Evolutionary conservation across 2,329 filamentous ascomycete species (phyloP).

Genomic region (Colletotrichum godetiae): DNA sequence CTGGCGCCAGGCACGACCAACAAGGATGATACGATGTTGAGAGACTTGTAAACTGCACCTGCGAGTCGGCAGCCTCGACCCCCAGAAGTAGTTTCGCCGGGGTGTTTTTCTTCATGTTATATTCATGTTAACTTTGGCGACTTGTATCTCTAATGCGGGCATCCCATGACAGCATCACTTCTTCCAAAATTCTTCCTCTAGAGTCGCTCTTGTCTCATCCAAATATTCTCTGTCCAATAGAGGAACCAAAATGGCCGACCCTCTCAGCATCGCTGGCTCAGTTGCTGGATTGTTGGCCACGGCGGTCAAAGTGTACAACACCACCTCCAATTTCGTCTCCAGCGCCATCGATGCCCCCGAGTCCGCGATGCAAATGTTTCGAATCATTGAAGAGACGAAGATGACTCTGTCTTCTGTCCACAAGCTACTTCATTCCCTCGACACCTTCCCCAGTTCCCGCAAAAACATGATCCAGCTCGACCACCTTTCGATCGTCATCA

Average conservation of each 20-base stretch:
- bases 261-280: background rate
- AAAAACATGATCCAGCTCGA: background rate
- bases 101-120: background rate
- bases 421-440: rapidly evolving
- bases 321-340: background rate
- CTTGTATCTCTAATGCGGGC: no score
- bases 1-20: background rate
- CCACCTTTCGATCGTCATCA: background rate
- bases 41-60: background rate
- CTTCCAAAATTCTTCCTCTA: background rate
- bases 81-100: background rate
- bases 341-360: background rate
- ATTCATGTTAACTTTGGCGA: background rate
- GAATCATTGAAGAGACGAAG: background rate
- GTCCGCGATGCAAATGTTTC: background rate
- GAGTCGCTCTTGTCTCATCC: background rate
- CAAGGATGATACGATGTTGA: background rate
- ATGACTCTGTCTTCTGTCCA: background rate
- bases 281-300: background rate
- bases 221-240: background rate
- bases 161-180: background rate
- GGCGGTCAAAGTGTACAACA: background rate
- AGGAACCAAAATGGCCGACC: background rate
- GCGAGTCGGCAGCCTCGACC: background rate
- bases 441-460: background rate